Conservation (phyloP, 345 rosid genomes). For the Bretschneidera sinensis region DNA sequence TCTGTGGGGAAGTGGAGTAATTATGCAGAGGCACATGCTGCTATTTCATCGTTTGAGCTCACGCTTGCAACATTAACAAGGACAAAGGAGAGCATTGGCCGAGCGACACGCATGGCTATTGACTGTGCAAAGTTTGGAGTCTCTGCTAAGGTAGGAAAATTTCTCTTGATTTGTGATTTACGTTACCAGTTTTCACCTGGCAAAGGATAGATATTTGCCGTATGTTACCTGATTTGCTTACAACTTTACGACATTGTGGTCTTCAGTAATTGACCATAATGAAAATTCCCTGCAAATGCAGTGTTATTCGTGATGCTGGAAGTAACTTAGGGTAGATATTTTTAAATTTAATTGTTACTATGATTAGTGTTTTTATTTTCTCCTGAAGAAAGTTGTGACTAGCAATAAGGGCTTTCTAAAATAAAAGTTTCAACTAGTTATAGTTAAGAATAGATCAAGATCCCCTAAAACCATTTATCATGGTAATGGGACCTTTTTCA, state of each 20-base stretch:
- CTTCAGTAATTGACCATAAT: no score
- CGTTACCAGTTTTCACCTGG: not conserved
- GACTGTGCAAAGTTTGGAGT: slow-evolving; percentile 81
- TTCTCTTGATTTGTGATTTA: slow-evolving; percentile 13
- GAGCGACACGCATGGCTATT: slow-evolving; percentile 86
- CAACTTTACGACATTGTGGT: not conserved
- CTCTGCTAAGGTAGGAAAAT: slow-evolving; percentile 57
- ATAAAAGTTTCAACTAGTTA: no score
- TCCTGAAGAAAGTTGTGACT: no score
- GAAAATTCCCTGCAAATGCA: no score
- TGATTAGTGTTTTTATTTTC: not conserved
- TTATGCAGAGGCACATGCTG: slow-evolving; percentile 45
- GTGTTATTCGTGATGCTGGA: not conserved
- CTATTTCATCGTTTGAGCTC: slow-evolving; percentile 64
- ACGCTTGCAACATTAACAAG: slow-evolving; percentile 69
- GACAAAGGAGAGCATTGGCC: slow-evolving; percentile 87
- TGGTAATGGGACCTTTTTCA: no score
- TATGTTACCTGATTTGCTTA: not conserved
- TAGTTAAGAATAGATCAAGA: no score
- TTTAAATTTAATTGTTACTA: not conserved
- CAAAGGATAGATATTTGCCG: not conserved
- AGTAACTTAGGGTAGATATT: not conserved
- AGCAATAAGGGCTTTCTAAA: no score
- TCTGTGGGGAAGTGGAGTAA: slow-evolving; percentile 36
- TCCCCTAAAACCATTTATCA: no score